Evolutionary conservation across 164 flowering plant species (phyloP).

Genomic region (Vitis labrusca): DNA sequence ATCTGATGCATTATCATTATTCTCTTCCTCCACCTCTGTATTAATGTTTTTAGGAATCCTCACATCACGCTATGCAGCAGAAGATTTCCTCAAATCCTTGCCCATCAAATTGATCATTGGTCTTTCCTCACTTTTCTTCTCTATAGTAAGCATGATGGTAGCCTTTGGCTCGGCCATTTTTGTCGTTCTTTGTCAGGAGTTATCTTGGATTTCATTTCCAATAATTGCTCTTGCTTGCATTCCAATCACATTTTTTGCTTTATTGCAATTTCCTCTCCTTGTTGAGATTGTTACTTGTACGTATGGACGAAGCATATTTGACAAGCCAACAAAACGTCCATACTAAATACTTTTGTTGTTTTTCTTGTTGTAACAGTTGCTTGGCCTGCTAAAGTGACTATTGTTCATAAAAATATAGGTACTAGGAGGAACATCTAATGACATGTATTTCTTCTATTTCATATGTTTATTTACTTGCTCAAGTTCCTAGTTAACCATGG

Average conservation of each 20-base stretch:
- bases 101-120: conserved; percentile 21
- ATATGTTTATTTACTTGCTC: too few relatives aligned
- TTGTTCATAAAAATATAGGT: too few relatives aligned
- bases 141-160: conserved; percentile 24
- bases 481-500: too few relatives aligned
- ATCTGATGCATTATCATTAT: conserved; percentile 20
- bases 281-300: conserved; percentile 21
- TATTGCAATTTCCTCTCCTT: conserved; percentile 22
- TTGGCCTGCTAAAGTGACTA: too few relatives aligned
- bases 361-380: neutral
- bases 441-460: too few relatives aligned
- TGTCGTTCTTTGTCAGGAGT: neutral
- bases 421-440: too few relatives aligned
- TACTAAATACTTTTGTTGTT: neutral
- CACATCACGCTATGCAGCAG: conserved; percentile 17
- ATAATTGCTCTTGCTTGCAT: conserved; percentile 19
- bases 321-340: conserved; percentile 10
- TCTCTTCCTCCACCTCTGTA: conserved; percentile 21
- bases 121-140: conserved; percentile 23
- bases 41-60: conserved; percentile 26
- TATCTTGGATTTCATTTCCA: conserved; percentile 19
- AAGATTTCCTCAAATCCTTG: conserved; percentile 22
- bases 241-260: conserved; percentile 17
- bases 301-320: conserved; percentile 22
- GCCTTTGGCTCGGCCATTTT: conserved; percentile 12